Conservation (phyloP, 352 stramenopile species). For the Peronospora belbahrii region DNA sequence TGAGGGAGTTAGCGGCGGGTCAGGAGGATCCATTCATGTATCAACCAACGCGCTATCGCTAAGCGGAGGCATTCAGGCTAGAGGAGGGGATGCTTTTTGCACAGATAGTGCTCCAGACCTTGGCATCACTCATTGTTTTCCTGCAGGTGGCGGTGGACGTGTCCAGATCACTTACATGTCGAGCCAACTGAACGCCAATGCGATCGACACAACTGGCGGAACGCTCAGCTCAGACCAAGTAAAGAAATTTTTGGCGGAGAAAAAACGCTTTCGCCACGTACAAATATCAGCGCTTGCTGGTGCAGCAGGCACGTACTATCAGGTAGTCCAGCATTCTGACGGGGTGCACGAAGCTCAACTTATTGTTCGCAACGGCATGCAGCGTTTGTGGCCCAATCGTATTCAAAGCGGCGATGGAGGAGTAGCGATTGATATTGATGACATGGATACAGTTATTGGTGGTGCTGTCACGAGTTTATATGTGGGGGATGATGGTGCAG, state of each 20-base stretch:
- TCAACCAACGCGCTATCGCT: constrained; percentile 41
- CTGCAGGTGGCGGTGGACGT: constrained; percentile 53
- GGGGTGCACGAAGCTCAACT: constrained; percentile 39
- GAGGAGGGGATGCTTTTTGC: constrained; percentile 48
- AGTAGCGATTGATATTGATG: constrained; percentile 15
- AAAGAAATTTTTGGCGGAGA: constrained; percentile 20
- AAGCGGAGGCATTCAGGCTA: constrained; percentile 33
- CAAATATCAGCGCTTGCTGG: constrained; percentile 41
- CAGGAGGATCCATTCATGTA: constrained; percentile 50
- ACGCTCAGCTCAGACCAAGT: constrained; percentile 16
- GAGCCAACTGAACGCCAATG: constrained; percentile 46
- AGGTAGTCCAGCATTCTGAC: constrained; percentile 46
- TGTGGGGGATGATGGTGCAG: constrained; percentile 15
- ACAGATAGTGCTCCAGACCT: constrained; percentile 14
- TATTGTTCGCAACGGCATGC: constrained; percentile 33
- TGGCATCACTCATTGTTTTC: constrained; percentile 36
- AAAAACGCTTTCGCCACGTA: constrained; percentile 26
- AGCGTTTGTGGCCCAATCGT: constrained; percentile 25
- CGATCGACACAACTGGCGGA: constrained; percentile 51
- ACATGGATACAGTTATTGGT: constrained; percentile 27
- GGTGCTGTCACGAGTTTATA: constrained; percentile 44
- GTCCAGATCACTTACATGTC: constrained; percentile 64
- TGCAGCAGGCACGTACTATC: constrained; percentile 52
- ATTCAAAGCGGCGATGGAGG: constrained; percentile 17
- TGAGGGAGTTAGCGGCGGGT: constrained; percentile 36